These are phyloP conservation scores for Whalleya microplaca DNA, from an alignment of 2,329 filamentous ascomycete species.

Conservation along the genomic window DNA sequence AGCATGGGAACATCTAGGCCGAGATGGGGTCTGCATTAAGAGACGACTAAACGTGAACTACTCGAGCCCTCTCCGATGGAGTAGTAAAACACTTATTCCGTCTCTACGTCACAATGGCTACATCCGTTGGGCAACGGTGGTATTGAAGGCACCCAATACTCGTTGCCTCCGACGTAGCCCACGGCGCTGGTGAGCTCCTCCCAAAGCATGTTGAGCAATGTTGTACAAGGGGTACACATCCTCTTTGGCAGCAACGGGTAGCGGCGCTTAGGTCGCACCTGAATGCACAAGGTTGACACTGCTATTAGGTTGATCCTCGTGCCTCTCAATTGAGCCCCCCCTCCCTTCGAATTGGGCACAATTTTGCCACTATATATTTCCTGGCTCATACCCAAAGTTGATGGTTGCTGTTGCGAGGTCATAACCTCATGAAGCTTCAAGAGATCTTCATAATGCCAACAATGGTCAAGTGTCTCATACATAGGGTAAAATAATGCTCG, in stretches of 20 bases:
- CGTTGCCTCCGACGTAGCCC: conserved; percentile 10
- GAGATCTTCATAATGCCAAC: neutral
- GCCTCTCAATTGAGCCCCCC: conserved; percentile 6
- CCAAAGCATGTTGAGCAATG: conserved; percentile 15
- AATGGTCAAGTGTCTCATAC: neutral
- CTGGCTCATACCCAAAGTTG: conserved; percentile 15
- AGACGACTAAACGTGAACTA: conserved; percentile 4
- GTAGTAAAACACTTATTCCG: conserved; percentile 8
- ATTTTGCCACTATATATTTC: conserved; percentile 22
- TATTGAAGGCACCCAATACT: conserved; percentile 14
- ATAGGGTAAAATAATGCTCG: conserved; percentile 10
- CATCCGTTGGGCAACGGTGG: conserved; percentile 15
- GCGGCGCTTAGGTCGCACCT: conserved; percentile 21
- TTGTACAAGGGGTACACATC: conserved; percentile 16
- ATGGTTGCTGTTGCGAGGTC: conserved; percentile 18
- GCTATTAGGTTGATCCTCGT: conserved; percentile 5
- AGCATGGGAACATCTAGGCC: conserved; percentile 6
- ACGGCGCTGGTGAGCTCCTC: conserved; percentile 15
- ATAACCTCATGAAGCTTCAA: conserved; percentile 9
- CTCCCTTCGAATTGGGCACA: conserved; percentile 21
- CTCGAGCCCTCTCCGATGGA: conserved; percentile 14
- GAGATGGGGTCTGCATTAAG: conserved; percentile 7
- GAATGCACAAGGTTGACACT: conserved; percentile 21
- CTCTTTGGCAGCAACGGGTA: conserved; percentile 17
- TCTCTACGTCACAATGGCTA: conserved; percentile 27